Evolutionary conservation across 257 asterid species (phyloP).

Genomic region (Scutellaria baicalensis): DNA sequence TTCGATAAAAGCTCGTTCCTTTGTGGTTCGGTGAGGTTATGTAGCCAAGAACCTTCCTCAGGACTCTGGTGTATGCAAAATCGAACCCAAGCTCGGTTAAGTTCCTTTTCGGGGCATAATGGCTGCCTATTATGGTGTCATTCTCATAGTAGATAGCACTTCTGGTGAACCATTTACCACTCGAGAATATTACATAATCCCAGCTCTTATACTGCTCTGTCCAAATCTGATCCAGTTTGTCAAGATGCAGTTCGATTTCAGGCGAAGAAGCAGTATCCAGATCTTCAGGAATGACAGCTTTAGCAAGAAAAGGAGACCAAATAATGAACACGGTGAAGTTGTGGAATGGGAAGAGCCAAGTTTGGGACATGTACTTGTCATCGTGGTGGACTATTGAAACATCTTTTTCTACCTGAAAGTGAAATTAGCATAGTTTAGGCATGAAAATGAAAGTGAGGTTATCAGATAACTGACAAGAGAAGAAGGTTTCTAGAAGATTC

Average conservation of each 20-base stretch:
- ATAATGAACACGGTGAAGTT: conserved; percentile 51
- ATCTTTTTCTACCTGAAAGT: conserved; percentile 49
- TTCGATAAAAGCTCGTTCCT: conserved; percentile 47
- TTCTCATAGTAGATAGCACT: conserved; percentile 51
- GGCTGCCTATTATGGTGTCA: conserved; percentile 52
- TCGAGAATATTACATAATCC: conserved; percentile 57
- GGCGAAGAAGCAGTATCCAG: conserved; percentile 47
- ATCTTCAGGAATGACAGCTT: conserved; percentile 61
- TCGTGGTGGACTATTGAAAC: conserved; percentile 56
- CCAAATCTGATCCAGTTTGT: conserved; percentile 63
- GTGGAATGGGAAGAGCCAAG: conserved; percentile 66
- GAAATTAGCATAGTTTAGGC: background rate
- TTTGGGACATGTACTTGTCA: conserved; percentile 39
- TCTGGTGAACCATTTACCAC: conserved; percentile 74
- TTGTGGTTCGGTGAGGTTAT: conserved; percentile 41
- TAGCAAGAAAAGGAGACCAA: conserved; percentile 82
- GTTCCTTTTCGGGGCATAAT: conserved; percentile 61
- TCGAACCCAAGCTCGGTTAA: conserved; percentile 48
- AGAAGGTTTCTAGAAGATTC: conserved; percentile 37
- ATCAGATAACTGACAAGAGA: background rate
- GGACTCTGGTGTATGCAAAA: conserved; percentile 46
- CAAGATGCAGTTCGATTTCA: conserved; percentile 78
- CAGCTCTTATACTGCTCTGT: conserved; percentile 34
- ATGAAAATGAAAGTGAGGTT: background rate
- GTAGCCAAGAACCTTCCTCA: conserved; percentile 38